A percentile compares a stretch with the other conserved stretches of the same genome.
Evolutionary conservation across 2,329 filamentous ascomycete genomes (phyloP).

Genomic region (Claviceps capensis): DNA sequence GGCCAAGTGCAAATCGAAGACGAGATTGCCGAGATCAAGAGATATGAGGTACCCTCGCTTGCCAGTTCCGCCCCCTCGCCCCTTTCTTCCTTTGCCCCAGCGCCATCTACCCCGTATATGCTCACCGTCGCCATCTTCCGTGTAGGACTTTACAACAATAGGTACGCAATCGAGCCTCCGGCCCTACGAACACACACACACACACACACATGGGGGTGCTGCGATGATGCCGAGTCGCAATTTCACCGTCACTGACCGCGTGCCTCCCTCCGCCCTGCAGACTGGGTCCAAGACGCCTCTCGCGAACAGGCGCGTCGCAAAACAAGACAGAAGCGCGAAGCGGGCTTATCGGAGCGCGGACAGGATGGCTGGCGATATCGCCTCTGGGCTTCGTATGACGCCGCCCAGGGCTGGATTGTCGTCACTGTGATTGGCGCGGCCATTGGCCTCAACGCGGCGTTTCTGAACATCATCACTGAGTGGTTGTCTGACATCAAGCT

Average conservation of each 20-base stretch:
- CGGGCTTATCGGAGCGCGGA: slow-evolving; percentile 57
- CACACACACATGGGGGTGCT: background rate
- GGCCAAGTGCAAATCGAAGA: slow-evolving; percentile 68
- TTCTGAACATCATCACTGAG: slow-evolving; percentile 90
- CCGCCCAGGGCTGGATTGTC: slow-evolving; percentile 95
- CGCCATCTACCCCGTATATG: background rate
- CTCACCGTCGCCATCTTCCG: slow-evolving; percentile 1
- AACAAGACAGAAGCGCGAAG: slow-evolving; percentile 56
- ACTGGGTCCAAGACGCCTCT: slow-evolving; percentile 96
- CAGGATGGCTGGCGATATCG: slow-evolving; percentile 66
- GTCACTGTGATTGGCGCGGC: slow-evolving; percentile 85
- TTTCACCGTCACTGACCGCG: background rate
- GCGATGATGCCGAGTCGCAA: background rate
- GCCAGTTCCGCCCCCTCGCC: background rate
- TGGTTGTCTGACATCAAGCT: slow-evolving; percentile 94
- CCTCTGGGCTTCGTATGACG: slow-evolving; percentile 79
- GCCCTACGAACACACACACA: background rate
- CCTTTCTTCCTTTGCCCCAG: background rate
- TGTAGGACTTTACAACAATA: slow-evolving; percentile 83
- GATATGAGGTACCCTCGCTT: slow-evolving; percentile 57
- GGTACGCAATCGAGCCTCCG: slow-evolving; percentile 25
- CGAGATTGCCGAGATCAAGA: slow-evolving; percentile 94
- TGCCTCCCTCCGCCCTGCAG: slow-evolving; percentile 22
- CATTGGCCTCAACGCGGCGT: slow-evolving; percentile 85
- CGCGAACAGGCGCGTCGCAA: slow-evolving; percentile 77